Base-by-base conservation (phyloP, 2,329 filamentous ascomycete species). In the Cytospora schulzeri region DNA sequence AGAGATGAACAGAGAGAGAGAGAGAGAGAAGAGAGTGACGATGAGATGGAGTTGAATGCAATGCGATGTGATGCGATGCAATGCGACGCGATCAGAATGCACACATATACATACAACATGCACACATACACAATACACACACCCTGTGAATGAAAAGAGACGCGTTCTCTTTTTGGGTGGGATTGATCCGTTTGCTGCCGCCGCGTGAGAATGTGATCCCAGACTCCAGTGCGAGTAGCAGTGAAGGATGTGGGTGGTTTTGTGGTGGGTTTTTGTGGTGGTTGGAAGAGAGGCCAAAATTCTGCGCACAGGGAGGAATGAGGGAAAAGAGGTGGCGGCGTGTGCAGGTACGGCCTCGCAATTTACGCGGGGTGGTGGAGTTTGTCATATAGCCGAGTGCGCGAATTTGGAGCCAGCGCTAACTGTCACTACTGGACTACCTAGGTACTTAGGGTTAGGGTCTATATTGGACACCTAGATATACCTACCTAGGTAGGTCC, bases 301-400 rank as follows among this genome's bases (percentile, higher is more conserved):
- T 65, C 60, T 60, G 51, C 54, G 60, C 63, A 65, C 63, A 22
- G 41, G 63, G 41, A 57, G 55, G 35, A 31, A 48, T 38, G 54
- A 54, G 59, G 52, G 50, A 62, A 58, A 55, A 62, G 41, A 31
- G 45, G n/a, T 26, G 48, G 22, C 17, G 57, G 57, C 15, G 31
- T 19, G 17, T 24, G 51, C 59, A 60, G 35, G 35, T 48, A 35
- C 24, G 33, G 50, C 51, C 29, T 45, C 33, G 54, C 59, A 59
- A 65, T 54, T 28, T 59, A 58, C 59, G 59, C 63, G 54, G 63
- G 63, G 63, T 60, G 53, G 59, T 65, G 60, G 63, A 63, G 56
- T 59, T 65, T 65, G 60, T 51, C 41, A 41, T 51, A 29, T 51
- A 29, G 57, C 26, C 41, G 35, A 57, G 63, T 65, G 63, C 63